phyloP scores from a whole-genome alignment of 768 basidiomycete species.

The Mycena crocata region DNA sequence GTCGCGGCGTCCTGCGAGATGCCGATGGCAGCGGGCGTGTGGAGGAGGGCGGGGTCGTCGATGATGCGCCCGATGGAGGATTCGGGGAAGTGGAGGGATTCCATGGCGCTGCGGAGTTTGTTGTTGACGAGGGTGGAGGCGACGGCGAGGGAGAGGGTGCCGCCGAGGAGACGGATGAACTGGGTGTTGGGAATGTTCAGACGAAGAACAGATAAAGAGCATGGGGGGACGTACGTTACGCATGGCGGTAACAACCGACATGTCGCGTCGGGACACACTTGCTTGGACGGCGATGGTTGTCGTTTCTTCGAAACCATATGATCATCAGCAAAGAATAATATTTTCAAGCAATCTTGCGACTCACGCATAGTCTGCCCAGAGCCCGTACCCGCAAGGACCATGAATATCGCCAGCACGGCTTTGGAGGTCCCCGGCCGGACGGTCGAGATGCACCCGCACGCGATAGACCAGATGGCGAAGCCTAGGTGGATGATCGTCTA shows the following conservation, averaged over 20 bases:
- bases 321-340: background rate
- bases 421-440: slow-evolving; percentile 60
- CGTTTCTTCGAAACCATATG: slow-evolving; percentile 52
- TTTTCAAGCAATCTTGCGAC: too few relatives aligned
- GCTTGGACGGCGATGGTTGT: slow-evolving; percentile 81
- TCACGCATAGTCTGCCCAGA: slow-evolving; percentile 67
- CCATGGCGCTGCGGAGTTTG: slow-evolving; percentile 56
- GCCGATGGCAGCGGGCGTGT: slow-evolving; percentile 45
- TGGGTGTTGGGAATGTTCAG: too few relatives aligned
- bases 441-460: slow-evolving; percentile 75
- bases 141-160: slow-evolving; percentile 73
- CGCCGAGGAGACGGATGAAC: slow-evolving; percentile 79
- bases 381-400: slow-evolving; percentile 69
- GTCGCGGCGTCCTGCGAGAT: slow-evolving; percentile 52
- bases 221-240: slow-evolving; percentile 64
- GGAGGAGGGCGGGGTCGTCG: slow-evolving; percentile 57
- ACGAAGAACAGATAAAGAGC: background rate
- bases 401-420: slow-evolving; percentile 66
- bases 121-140: slow-evolving; percentile 73
- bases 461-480: slow-evolving; percentile 76
- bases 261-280: slow-evolving; percentile 74
- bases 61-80: slow-evolving; percentile 56
- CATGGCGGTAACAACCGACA: slow-evolving; percentile 80
- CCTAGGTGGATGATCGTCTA: slow-evolving; percentile 71
- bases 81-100: slow-evolving; percentile 48